Conservation (phyloP, 75 land plant species). For the Isoetes taiwanensis region DNA sequence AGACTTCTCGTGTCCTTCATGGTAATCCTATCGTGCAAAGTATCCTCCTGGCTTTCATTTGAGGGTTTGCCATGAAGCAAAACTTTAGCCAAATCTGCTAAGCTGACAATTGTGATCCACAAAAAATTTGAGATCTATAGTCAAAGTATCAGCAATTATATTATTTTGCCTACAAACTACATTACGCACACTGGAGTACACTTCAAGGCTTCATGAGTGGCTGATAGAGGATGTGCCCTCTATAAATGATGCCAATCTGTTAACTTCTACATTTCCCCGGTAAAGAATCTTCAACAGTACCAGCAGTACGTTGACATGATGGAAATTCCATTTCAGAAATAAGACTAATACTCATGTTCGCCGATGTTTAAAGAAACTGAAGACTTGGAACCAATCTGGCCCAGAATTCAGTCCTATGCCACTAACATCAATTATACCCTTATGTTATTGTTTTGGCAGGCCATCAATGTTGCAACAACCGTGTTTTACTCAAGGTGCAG, state of each 20-base stretch:
- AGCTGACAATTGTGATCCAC: slow-evolving; percentile 22
- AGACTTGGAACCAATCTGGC: too few species aligned
- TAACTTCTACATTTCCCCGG: not conserved
- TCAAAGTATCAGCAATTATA: slow-evolving; percentile 56
- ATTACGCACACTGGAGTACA: slow-evolving; percentile 8
- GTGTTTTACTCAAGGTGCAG: too few species aligned
- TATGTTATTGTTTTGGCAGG: too few species aligned
- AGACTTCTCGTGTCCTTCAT: too few species aligned
- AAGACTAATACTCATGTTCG: too few species aligned
- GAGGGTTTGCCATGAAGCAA: slow-evolving; percentile 23
- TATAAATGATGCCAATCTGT: too few species aligned
- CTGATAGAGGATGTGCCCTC: not conserved
- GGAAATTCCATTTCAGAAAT: not conserved
- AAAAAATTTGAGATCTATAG: slow-evolving; percentile 46
- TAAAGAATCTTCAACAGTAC: not conserved
- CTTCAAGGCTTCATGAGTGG: not conserved
- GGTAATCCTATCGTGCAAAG: slow-evolving; percentile 81
- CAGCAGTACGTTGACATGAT: not conserved
- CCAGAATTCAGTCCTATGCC: too few species aligned
- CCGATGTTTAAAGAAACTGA: too few species aligned
- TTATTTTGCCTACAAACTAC: slow-evolving; percentile 6
- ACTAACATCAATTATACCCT: too few species aligned
- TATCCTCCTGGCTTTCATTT: slow-evolving; percentile 11
- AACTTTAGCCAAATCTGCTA: slow-evolving; percentile 27
- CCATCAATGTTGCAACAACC: too few species aligned